phyloP scores from a whole-genome alignment of 169 alveolate genomes.

The Eimeria zaria region DNA sequence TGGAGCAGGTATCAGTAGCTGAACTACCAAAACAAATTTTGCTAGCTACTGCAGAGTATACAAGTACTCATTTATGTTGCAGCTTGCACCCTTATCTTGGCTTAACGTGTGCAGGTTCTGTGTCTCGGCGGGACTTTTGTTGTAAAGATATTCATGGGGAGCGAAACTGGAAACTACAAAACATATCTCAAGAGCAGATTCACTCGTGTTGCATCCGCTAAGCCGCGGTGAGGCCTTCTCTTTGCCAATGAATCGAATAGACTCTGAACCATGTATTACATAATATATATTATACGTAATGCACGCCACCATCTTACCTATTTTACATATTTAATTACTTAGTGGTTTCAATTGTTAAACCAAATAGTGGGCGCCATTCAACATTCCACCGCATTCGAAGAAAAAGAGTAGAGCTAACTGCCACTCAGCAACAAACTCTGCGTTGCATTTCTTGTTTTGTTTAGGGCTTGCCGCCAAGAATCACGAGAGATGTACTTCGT shows the following conservation, averaged over 20 bases:
- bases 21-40: neutral
- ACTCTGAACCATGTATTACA: too few species aligned
- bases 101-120: constrained; percentile 58
- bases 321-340: neutral
- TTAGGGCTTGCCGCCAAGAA: constrained; percentile 85
- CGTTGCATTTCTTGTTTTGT: neutral
- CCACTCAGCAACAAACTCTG: neutral
- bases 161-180: constrained; percentile 83
- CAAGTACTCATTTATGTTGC: neutral
- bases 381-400: neutral
- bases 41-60: neutral
- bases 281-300: too few species aligned
- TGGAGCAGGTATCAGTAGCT: constrained; percentile 79
- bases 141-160: constrained; percentile 84
- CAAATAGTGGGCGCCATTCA: neutral
- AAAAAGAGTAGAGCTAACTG: neutral
- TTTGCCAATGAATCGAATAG: neutral
- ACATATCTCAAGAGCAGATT: constrained; percentile 81
- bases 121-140: constrained; percentile 82
- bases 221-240: constrained; percentile 80
- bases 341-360: neutral
- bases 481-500: constrained; percentile 86
- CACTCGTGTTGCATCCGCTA: constrained; percentile 79
- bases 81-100: neutral
- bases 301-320: too few species aligned